Conservation (phyloP, 805 yeast genomes). For the Candida germanica region DNA sequence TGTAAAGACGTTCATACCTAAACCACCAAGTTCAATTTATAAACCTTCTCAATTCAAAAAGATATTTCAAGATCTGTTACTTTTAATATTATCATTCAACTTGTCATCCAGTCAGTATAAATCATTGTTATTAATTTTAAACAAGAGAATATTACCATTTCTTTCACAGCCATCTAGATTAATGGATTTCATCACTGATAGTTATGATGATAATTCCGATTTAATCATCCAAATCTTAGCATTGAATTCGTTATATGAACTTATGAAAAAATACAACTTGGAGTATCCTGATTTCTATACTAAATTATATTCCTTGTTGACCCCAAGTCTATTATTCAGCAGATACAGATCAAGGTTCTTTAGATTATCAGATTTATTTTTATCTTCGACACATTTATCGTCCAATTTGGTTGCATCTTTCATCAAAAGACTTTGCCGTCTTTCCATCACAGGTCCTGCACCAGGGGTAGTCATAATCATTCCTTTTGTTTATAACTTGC, state of each 20-base stretch:
- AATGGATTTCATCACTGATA: slow-evolving; percentile 92
- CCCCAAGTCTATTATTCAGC: slow-evolving; percentile 71
- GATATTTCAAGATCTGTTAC: slow-evolving; percentile 69
- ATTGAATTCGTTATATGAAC: slow-evolving; percentile 79
- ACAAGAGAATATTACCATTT: slow-evolving; percentile 80
- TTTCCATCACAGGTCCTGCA: slow-evolving; percentile 77
- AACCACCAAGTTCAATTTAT: slow-evolving; percentile 34
- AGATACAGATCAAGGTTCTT: slow-evolving; percentile 83
- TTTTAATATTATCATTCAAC: slow-evolving; percentile 51
- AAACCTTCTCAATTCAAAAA: slow-evolving; percentile 49
- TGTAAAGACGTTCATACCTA: slow-evolving; percentile 25
- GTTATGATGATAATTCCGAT: slow-evolving; percentile 58
- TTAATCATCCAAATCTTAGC: slow-evolving; percentile 68
- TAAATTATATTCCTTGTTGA: slow-evolving; percentile 77
- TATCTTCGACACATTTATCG: slow-evolving; percentile 84
- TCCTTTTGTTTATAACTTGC: slow-evolving; percentile 87
- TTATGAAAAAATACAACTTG: slow-evolving; percentile 76
- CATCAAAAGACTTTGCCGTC: slow-evolving; percentile 74
- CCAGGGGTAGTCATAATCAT: slow-evolving; percentile 82
- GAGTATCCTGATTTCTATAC: slow-evolving; percentile 89
- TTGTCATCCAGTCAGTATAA: slow-evolving; percentile 60
- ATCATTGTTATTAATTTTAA: slow-evolving; percentile 64
- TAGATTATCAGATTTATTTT: slow-evolving; percentile 79
- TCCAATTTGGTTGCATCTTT: slow-evolving; percentile 83
- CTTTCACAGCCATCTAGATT: slow-evolving; percentile 74